Percentiles rank a stretch among this genome's conserved stretches.
Evolutionary conservation across 805 yeast genomes (phyloP).

Genomic region (Myxozyma neglecta): DNA sequence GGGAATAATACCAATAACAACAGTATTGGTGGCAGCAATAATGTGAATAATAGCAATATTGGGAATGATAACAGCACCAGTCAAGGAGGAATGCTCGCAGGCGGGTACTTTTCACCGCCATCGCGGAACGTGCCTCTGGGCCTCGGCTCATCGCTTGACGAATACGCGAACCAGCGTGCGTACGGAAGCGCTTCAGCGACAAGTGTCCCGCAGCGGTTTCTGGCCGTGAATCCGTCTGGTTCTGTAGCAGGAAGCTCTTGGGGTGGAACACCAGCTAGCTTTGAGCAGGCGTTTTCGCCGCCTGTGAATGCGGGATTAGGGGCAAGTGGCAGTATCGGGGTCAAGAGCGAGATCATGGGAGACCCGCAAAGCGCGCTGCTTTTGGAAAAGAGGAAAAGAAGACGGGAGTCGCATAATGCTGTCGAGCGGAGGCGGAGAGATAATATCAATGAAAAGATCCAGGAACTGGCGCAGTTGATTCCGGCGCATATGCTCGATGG

Average conservation of each 20-base stretch:
- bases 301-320: constrained; percentile 4
- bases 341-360: background rate
- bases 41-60: too few relatives aligned
- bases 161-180: constrained; percentile 29
- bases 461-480: constrained; percentile 75
- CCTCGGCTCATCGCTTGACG: constrained; percentile 38
- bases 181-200: constrained; percentile 5
- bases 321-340: too few relatives aligned
- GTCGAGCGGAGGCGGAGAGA: constrained; percentile 88
- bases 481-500: constrained; percentile 51
- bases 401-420: constrained; percentile 90
- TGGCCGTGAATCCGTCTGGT: constrained; percentile 27
- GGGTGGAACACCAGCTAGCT: constrained; percentile 18
- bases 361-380: constrained; percentile 28
- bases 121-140: constrained; percentile 11
- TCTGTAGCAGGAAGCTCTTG: constrained; percentile 1
- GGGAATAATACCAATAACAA: too few relatives aligned
- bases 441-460: constrained; percentile 81
- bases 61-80: background rate
- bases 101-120: constrained; percentile 29
- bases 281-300: constrained; percentile 22
- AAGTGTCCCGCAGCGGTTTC: constrained; percentile 32
- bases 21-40: too few relatives aligned
- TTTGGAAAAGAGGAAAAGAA: constrained; percentile 54
- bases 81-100: constrained; percentile 9